Evolutionary conservation across 257 asterid genomes (phyloP).

Genomic region (Leptodermis oblonga): DNA sequence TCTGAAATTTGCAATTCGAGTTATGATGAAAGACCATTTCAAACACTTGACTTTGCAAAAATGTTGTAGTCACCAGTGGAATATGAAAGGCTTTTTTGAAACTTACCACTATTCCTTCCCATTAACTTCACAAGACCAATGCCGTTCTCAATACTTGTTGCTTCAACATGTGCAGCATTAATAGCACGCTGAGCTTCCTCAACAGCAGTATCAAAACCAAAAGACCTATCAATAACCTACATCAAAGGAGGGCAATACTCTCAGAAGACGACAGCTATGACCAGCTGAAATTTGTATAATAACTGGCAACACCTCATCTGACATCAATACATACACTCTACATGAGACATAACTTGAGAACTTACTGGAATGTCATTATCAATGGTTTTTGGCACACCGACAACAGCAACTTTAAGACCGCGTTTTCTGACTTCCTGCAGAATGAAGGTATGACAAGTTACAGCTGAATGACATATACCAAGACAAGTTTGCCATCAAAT

Average conservation of each 20-base stretch:
- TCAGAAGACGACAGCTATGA: neutral
- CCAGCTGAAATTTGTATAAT: constrained; percentile 3
- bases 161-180: constrained; percentile 94
- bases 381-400: constrained; percentile 84
- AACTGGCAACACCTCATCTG: neutral
- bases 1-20: neutral
- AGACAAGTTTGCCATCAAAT: neutral
- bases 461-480: neutral
- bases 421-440: constrained; percentile 76
- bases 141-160: constrained; percentile 86
- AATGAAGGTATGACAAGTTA: neutral
- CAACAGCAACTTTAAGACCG: constrained; percentile 80
- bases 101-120: constrained; percentile 85
- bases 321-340: neutral
- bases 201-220: constrained; percentile 92
- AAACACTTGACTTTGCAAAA: neutral
- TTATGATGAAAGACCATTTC: neutral
- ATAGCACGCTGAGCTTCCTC: constrained; percentile 99
- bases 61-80: neutral
- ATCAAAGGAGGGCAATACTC: constrained; percentile 12
- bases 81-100: neutral
- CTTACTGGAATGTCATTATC: constrained; percentile 91
- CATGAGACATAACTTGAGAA: constrained; percentile 10
- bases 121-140: constrained; percentile 87
- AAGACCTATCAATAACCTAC: constrained; percentile 87